Conservation (phyloP, 176 grass and related monocot species). For the bread wheat (Triticum aestivum) region IWGSC_CS_RefSeq_v2.1 NC_057799.1:616366140-616366639, state of each 20-base stretch:
- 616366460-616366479: constrained; percentile 49
- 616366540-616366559: background rate
- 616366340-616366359: background rate
- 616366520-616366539: constrained; percentile 17
- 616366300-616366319: background rate
- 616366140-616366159: constrained; percentile 93
- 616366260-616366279: background rate
- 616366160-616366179: constrained; percentile 80
- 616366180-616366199: constrained; percentile 93
- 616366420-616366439: background rate
- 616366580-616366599: background rate
- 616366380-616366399: background rate
- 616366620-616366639: constrained; percentile 76
- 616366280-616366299: constrained; percentile 10
- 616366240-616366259: constrained; percentile 59
- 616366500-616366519: constrained; percentile 92
- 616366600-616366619: constrained; percentile 72
- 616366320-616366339: background rate
- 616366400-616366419: constrained; percentile 1
- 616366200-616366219: constrained; percentile 89
- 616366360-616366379: background rate
- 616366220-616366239: constrained; percentile 94
- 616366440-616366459: background rate
- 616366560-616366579: background rate
- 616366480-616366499: constrained; percentile 91